Base-by-base conservation (phyloP, 164 flowering plant species). In the Dillenia suffruticosa region DNA sequence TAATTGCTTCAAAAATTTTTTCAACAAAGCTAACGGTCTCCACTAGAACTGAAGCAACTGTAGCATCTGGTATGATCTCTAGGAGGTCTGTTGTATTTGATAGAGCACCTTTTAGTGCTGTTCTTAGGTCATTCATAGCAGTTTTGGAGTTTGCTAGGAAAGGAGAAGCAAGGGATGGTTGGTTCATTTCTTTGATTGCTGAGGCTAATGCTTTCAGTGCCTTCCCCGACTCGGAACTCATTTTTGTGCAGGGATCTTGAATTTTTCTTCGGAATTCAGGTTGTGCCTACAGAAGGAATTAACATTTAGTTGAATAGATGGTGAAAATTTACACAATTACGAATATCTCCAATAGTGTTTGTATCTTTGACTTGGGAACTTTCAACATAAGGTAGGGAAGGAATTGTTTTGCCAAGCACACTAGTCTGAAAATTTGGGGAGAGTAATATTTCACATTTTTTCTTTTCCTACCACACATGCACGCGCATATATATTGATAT, bases 221-320 rank as follows among this genome's bases (percentile, higher is more conserved):
- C 60, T 81, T 76, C 48, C 84, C 68, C 1, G 78, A 61, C 73
- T 79, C 85, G 48, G 68, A 56, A 62, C 79, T 72, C 68, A 79
- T 72, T 7, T 44, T 74, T 43, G 10, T 68, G 78, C 80, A 76
- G 48, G 83, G 45, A 46, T 70, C 75, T 64, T 63, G 62, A 24
- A 81, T 66, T 62, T 48, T 68, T 1, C 17, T 61, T 24, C 26
- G 15, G 47, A 79, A 63, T 62, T 76, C 75, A 13, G 13, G 15
- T 24, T 74, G 51, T 50, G 51, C 74, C 81, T 77, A 68, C 55
- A 59, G 53, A 54, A 54, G 2, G 26, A 46, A 5, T 32, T 6
- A 32, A 32, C 40, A 32, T 32, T 32, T 32, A 6, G 40, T 32
- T 32, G 40, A 32, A 32, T 32, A 32, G 6, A 32, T 32, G 40